Percentiles rank a stretch among this genome's conserved stretches.
Evolutionary conservation across 2,329 filamentous ascomycete species (phyloP).

Genomic region (Mycosphaerelloides madeirae): DNA sequence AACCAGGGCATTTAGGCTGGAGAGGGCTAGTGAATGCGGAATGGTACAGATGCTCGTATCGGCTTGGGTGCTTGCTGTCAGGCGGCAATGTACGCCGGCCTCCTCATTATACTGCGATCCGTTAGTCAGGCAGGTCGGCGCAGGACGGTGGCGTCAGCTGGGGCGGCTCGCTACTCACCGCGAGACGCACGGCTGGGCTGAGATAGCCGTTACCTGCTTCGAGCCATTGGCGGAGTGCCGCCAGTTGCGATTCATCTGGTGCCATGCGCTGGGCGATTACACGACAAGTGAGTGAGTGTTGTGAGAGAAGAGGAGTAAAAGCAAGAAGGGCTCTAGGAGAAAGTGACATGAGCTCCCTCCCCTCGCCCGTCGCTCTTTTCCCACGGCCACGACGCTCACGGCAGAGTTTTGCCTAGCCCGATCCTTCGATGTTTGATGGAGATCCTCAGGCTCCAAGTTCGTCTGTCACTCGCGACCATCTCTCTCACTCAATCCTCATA

Average conservation of each 20-base stretch:
- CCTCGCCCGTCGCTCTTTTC: too few relatives aligned
- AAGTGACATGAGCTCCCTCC: too few relatives aligned
- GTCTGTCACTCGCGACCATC: too few relatives aligned
- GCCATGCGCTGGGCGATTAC: too few relatives aligned
- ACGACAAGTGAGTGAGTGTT: too few relatives aligned
- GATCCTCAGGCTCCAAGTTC: too few relatives aligned
- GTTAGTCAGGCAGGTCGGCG: not conserved
- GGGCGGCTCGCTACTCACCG: not conserved
- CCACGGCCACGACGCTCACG: too few relatives aligned
- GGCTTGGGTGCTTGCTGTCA: constrained; percentile 16
- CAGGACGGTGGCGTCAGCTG: too few relatives aligned
- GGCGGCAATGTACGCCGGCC: constrained; percentile 27
- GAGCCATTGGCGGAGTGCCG: constrained; percentile 29
- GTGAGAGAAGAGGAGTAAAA: too few relatives aligned
- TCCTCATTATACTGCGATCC: constrained; percentile 11
- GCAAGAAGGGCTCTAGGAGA: not conserved
- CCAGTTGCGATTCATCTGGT: constrained; percentile 3
- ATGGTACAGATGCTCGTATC: constrained; percentile 23
- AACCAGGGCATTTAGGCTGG: constrained; percentile 35
- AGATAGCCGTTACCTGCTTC: constrained; percentile 28
- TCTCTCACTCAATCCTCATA: too few relatives aligned
- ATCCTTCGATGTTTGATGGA: too few relatives aligned
- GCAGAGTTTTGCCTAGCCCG: too few relatives aligned
- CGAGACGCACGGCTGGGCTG: constrained; percentile 25
- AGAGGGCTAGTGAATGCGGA: constrained; percentile 32